These are phyloP conservation scores for Ustilago tritici DNA, from an alignment of 1,284 basidiomycete species.

Conservation along the genomic window DNA sequence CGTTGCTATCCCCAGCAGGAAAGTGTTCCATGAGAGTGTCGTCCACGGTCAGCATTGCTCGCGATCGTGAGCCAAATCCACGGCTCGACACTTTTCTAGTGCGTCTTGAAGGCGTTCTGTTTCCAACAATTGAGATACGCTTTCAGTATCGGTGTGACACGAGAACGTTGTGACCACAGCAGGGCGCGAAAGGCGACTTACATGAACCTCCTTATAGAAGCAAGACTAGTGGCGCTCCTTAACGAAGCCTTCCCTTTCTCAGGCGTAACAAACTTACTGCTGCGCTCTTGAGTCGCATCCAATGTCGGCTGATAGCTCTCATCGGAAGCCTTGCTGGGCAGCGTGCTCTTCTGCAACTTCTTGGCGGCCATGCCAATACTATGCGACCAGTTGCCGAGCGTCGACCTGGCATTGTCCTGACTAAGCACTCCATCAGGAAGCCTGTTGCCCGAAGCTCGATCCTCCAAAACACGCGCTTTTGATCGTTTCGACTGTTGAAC, in stretches of 20 bases:
- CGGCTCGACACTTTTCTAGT: conserved; percentile 27
- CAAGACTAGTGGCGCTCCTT: conserved; percentile 22
- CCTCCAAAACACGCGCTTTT: conserved; percentile 27
- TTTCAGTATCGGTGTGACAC: not conserved
- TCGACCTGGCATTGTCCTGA: conserved; percentile 21
- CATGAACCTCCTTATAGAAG: conserved; percentile 35
- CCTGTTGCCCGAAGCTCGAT: not conserved
- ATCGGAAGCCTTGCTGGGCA: conserved; percentile 19
- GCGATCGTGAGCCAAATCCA: conserved; percentile 9
- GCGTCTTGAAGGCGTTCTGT: conserved; percentile 36
- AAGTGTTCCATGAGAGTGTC: conserved; percentile 10
- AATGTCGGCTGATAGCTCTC: conserved; percentile 24
- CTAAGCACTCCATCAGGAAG: conserved; percentile 12
- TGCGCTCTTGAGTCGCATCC: not conserved
- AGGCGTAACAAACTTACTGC: conserved; percentile 7
- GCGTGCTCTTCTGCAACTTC: conserved; percentile 25
- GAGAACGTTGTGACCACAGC: not conserved
- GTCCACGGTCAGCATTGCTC: conserved; percentile 19
- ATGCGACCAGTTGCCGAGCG: conserved; percentile 39
- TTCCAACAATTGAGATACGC: not conserved
- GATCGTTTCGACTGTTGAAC: conserved; percentile 35
- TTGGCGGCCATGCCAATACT: conserved; percentile 30
- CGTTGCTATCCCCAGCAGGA: not conserved
- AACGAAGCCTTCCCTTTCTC: conserved; percentile 25
- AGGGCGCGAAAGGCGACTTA: conserved; percentile 1